phyloP scores from a whole-genome alignment of 208 protist species.

The Vickermania spadyakhi region DNA sequence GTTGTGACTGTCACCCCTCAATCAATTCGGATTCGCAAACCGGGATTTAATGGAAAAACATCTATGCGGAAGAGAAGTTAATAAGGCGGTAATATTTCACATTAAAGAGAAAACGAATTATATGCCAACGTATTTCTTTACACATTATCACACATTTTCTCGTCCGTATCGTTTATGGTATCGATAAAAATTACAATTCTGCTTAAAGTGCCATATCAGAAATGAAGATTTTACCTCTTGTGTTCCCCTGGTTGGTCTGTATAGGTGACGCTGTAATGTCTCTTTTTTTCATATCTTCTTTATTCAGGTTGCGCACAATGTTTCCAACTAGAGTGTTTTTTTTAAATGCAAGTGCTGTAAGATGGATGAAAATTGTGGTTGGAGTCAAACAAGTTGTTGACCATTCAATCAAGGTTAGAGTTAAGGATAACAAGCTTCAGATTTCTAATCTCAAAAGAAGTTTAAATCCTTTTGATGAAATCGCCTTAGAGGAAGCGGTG shows the following conservation, averaged over 20 bases:
- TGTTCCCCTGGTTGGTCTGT: no score
- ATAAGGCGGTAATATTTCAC: constrained; percentile 16
- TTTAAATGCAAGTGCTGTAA: no score
- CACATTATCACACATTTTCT: background rate
- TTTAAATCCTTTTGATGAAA: constrained; percentile 97
- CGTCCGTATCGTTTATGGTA: no score
- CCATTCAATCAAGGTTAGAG: constrained; percentile 94
- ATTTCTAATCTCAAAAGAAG: constrained; percentile 93
- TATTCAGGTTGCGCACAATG: background rate
- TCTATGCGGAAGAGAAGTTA: constrained; percentile 59
- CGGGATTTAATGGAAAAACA: constrained; percentile 85
- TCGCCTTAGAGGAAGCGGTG: constrained; percentile 94
- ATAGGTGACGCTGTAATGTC: constrained; percentile 4
- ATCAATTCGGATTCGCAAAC: constrained; percentile 87
- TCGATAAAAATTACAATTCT: no score
- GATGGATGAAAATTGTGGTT: constrained; percentile 91
- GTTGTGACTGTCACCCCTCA: constrained; percentile 89
- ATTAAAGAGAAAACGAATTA: background rate
- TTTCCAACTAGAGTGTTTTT: background rate
- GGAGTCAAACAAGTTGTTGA: constrained; percentile 96
- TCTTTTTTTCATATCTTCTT: constrained; percentile 4
- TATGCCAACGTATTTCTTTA: no score
- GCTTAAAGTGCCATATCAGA: no score
- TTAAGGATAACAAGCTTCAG: constrained; percentile 94
- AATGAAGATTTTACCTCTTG: no score